Evolutionary conservation across 768 basidiomycete genomes (phyloP).

Genomic region (Tricholoma sp.): DNA sequence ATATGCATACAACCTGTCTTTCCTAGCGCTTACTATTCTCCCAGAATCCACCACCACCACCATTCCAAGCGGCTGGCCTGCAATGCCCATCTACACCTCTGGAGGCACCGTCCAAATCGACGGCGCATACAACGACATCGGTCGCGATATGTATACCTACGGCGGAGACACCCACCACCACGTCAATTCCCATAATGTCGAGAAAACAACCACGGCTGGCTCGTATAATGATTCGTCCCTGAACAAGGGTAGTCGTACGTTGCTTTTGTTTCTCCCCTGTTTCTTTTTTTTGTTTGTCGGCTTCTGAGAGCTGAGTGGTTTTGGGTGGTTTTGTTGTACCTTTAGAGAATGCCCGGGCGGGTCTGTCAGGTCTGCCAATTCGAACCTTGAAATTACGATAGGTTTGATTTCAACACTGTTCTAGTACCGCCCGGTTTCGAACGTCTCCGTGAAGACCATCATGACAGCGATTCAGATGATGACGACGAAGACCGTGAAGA

Average conservation of each 20-base stretch:
- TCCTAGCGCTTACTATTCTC: too few relatives aligned
- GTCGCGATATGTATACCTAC: not conserved
- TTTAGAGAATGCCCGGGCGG: not conserved
- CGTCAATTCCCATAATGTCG: not conserved
- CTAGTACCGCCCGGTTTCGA: not conserved
- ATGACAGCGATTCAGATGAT: too few relatives aligned
- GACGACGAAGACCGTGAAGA: not conserved
- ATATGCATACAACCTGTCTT: too few relatives aligned
- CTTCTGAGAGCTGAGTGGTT: too few relatives aligned
- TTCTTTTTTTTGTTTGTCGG: too few relatives aligned
- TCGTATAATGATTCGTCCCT: not conserved
- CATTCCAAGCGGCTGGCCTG: too few relatives aligned
- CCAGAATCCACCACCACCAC: too few relatives aligned
- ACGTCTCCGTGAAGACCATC: not conserved
- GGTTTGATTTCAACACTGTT: not conserved
- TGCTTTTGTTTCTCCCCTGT: too few relatives aligned
- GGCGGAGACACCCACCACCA: not conserved
- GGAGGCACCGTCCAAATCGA: not conserved
- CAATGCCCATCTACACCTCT: not conserved
- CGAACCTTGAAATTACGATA: too few relatives aligned
- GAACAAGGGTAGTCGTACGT: not conserved
- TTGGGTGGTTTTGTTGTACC: too few relatives aligned
- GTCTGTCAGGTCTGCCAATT: too few relatives aligned
- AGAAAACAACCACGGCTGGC: not conserved
- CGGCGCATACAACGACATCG: not conserved